Conservation (phyloP, 371 early-diverging fungal species). For the Mucor irregularis region DNA sequence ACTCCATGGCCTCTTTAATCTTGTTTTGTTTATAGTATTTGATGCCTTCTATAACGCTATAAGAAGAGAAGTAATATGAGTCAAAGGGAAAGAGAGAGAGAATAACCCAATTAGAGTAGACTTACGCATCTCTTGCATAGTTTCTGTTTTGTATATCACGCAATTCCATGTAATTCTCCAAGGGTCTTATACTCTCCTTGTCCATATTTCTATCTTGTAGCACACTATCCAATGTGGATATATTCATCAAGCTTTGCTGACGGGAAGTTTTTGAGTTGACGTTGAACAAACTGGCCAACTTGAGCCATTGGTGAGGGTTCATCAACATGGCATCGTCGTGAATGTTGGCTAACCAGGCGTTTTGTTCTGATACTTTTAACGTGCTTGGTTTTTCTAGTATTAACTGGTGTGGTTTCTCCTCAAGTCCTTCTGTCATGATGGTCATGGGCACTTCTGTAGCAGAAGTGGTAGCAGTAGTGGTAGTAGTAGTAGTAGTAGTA, state of each 20-base stretch:
- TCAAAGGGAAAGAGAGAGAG: not conserved
- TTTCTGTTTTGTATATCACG: slow-evolving; percentile 46
- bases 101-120: not conserved
- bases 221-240: slow-evolving; percentile 3
- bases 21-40: slow-evolving; percentile 27
- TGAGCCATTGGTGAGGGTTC: slow-evolving; percentile 50
- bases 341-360: slow-evolving; percentile 36
- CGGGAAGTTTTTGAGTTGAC: slow-evolving; percentile 36
- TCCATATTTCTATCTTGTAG: slow-evolving; percentile 16
- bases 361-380: slow-evolving; percentile 24
- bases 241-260: slow-evolving; percentile 27
- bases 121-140: slow-evolving; percentile 51
- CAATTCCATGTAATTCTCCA: slow-evolving; percentile 42
- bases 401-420: not conserved
- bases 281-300: slow-evolving; percentile 41
- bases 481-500: not conserved
- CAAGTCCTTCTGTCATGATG: not conserved
- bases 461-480: not conserved
- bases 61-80: not conserved
- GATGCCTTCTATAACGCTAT: slow-evolving; percentile 48
- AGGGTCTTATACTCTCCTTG: slow-evolving; percentile 8
- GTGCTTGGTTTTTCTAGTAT: slow-evolving; percentile 22
- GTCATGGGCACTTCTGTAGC: not conserved
- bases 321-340: slow-evolving; percentile 35
- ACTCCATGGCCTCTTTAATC: slow-evolving; percentile 39